These are phyloP conservation scores for Apophysomyces variabilis DNA, from an alignment of 371 early-diverging fungal species.

Conservation along the genomic window DNA sequence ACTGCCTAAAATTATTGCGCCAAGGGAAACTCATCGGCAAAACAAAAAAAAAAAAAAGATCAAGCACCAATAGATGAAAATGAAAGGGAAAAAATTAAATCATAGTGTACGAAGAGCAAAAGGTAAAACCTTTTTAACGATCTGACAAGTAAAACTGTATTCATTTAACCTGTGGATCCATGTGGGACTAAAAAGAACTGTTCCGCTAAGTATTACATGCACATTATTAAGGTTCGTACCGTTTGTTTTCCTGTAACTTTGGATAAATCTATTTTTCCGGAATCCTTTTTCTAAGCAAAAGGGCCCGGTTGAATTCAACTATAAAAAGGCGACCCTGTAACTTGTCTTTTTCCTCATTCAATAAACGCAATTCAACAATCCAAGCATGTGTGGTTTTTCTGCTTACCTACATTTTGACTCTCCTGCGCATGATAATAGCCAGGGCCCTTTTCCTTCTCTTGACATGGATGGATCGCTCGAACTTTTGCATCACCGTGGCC, in stretches of 20 bases:
- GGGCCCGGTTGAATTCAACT: not conserved
- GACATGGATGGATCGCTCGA: conserved; percentile 28
- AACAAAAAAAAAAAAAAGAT: not conserved
- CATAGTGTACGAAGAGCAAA: no score
- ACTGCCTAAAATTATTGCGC: no score
- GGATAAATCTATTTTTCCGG: not conserved
- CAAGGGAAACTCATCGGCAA: not conserved
- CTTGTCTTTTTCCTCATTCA: no score
- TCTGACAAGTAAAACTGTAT: no score
- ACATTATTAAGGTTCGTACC: no score
- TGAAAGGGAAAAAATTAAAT: no score
- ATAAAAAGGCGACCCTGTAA: not conserved
- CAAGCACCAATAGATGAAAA: no score
- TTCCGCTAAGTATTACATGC: no score
- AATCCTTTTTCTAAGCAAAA: not conserved
- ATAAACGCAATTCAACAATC: not conserved
- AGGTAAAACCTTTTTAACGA: no score
- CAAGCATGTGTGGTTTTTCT: conserved; percentile 30
- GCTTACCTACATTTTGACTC: conserved; percentile 28
- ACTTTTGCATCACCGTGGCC: conserved; percentile 27
- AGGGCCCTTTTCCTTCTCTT: conserved; percentile 13
- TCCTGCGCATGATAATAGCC: not conserved
- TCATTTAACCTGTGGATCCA: no score
- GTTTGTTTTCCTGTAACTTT: no score
- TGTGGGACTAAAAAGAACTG: no score